A percentile compares a stretch with the other conserved stretches of the same genome.
These are phyloP conservation scores for Metarhizium brunneum DNA, from an alignment of 2,329 filamentous ascomycete genomes.

Conservation along the genomic window DNA sequence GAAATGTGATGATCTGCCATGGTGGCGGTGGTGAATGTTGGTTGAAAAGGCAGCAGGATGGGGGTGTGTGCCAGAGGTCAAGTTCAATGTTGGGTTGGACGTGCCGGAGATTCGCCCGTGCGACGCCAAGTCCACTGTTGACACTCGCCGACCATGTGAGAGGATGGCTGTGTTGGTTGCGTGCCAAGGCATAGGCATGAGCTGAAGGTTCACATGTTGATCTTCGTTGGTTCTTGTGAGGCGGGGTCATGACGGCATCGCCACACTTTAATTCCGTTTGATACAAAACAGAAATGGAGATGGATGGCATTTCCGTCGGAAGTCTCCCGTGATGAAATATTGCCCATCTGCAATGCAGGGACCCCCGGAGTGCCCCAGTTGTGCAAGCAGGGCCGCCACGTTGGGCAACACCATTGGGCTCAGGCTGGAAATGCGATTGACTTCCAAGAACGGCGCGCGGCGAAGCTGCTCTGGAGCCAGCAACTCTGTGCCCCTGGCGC, in stretches of 20 bases:
- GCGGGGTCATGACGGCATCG: conserved; percentile 8
- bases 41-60: neutral
- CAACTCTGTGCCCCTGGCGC: neutral
- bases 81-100: too few relatives aligned
- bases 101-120: too few relatives aligned
- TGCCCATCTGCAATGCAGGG: too few relatives aligned
- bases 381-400: too few relatives aligned
- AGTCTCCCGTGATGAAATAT: too few relatives aligned
- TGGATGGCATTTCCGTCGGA: too few relatives aligned
- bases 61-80: neutral
- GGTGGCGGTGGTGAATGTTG: neutral
- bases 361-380: too few relatives aligned
- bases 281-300: neutral
- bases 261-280: conserved; percentile 7
- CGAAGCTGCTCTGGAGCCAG: neutral
- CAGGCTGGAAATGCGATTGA: too few relatives aligned
- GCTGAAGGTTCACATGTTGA: neutral
- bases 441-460: too few relatives aligned
- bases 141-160: neutral
- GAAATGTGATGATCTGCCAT: conserved; percentile 18
- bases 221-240: neutral
- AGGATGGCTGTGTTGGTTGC: neutral
- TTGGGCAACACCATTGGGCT: too few relatives aligned
- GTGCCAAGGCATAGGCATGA: neutral
- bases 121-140: neutral